Conservation (phyloP, 202 grass and related monocot genomes). For the Cymbopogon flexuosus region DNA sequence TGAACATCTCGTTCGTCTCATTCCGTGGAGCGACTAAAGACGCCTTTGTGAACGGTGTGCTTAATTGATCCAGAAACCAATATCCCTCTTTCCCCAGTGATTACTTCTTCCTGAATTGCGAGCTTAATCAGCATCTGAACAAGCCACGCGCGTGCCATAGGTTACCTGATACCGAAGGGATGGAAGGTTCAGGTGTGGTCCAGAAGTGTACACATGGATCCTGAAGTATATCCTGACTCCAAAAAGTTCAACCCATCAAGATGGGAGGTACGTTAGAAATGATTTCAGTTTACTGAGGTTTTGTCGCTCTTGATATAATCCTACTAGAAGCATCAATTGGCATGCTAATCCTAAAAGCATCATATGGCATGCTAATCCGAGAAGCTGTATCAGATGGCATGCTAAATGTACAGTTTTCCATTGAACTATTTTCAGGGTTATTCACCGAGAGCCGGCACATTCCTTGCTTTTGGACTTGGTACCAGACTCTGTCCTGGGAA, state of each 20-base stretch:
- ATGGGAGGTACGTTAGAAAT: slow-evolving; percentile 59
- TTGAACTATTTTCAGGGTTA: slow-evolving; percentile 31
- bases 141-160: neutral
- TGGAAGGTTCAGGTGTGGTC: slow-evolving; percentile 87
- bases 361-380: neutral
- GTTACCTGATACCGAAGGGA: slow-evolving; percentile 75
- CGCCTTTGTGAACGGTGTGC: slow-evolving; percentile 57
- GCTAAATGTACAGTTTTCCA: neutral
- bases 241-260: slow-evolving; percentile 69
- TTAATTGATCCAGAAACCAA: neutral
- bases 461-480: slow-evolving; percentile 70
- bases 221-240: slow-evolving; percentile 56
- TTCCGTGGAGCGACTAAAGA: slow-evolving; percentile 61
- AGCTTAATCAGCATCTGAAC: neutral
- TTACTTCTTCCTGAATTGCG: neutral
- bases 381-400: neutral
- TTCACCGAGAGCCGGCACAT: slow-evolving; percentile 56
- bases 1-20: slow-evolving; percentile 80
- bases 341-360: neutral
- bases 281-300: neutral
- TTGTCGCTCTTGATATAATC: neutral
- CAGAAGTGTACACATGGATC: slow-evolving; percentile 74
- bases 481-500: slow-evolving; percentile 70
- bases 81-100: neutral
- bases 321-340: neutral